Conservation (phyloP, 371 early-diverging fungal species). For the Zopfochytrium polystomum region DNA sequence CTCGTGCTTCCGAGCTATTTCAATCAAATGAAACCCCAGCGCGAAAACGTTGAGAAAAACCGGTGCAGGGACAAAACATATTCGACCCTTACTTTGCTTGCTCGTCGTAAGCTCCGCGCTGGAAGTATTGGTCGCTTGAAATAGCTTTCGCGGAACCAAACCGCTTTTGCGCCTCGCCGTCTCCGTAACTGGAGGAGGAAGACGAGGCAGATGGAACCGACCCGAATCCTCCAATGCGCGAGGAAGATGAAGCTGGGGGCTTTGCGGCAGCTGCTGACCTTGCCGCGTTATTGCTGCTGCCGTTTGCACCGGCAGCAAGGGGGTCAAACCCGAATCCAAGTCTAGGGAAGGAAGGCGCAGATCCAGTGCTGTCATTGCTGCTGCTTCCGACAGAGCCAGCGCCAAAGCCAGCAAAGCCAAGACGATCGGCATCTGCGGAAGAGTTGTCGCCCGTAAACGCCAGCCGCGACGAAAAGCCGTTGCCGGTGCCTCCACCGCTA, state of each 20-base stretch:
- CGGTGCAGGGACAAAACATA: neutral
- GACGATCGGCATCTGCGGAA: too few relatives aligned
- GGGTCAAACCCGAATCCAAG: conserved; percentile 64
- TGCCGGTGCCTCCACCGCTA: neutral
- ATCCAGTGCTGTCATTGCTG: conserved; percentile 55
- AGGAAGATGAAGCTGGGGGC: conserved; percentile 14
- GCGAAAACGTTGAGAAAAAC: conserved; percentile 11
- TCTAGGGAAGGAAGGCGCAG: conserved; percentile 79
- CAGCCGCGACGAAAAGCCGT: conserved; percentile 21
- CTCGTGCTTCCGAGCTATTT: conserved; percentile 62
- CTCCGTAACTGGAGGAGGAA: neutral
- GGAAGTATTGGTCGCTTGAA: conserved; percentile 88
- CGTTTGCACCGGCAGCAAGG: conserved; percentile 5
- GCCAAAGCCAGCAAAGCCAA: neutral
- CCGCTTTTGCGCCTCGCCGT: conserved; percentile 39
- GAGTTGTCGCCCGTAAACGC: conserved; percentile 15
- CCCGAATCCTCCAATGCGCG: conserved; percentile 41
- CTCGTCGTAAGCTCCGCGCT: conserved; percentile 64
- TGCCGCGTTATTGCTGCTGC: neutral
- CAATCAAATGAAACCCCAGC: neutral
- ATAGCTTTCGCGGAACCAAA: conserved; percentile 80
- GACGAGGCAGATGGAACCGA: conserved; percentile 8
- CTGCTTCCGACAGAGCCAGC: conserved; percentile 16
- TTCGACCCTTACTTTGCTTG: conserved; percentile 43
- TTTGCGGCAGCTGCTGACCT: neutral